A percentile compares a stretch with the other conserved stretches of the same genome.
These are phyloP conservation scores for Akanthomyces dipterigenus DNA, from an alignment of 2,329 filamentous ascomycete genomes.

Conservation along the genomic window DNA sequence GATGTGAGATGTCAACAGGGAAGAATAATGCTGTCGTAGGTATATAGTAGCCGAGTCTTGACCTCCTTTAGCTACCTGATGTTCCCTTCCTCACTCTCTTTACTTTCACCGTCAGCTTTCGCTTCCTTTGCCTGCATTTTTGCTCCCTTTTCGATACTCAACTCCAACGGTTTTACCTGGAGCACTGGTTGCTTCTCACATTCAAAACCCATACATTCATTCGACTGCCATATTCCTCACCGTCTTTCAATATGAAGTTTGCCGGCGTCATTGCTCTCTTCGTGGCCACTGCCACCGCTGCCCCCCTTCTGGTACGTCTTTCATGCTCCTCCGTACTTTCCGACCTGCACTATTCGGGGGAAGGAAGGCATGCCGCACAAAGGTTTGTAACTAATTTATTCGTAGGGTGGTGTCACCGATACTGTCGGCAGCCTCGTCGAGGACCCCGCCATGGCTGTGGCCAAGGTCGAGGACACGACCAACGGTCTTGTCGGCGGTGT, in stretches of 20 bases:
- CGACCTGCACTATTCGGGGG: not conserved
- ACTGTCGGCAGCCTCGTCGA: not conserved
- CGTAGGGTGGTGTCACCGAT: not conserved
- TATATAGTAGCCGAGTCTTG: no score
- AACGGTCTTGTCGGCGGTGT: not conserved
- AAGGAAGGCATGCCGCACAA: not conserved
- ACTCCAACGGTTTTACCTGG: not conserved
- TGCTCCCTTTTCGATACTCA: not conserved
- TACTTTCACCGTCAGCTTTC: not conserved
- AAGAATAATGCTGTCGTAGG: no score
- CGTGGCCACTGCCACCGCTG: slow-evolving; percentile 1
- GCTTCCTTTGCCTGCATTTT: not conserved
- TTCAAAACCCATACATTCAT: not conserved
- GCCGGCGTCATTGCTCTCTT: not conserved
- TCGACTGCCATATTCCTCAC: not conserved
- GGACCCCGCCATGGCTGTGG: not conserved
- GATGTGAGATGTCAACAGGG: no score
- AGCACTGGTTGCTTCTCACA: not conserved
- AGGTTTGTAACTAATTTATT: not conserved
- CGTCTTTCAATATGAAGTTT: slow-evolving; percentile 3
- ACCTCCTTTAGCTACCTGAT: no score
- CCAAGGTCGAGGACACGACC: not conserved
- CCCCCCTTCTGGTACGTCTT: not conserved
- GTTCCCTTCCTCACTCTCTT: no score
- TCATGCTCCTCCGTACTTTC: not conserved